These are phyloP conservation scores for Dunaliella sp. DNA, from an alignment of 139 green algal species.

Conservation along the genomic window DNA sequence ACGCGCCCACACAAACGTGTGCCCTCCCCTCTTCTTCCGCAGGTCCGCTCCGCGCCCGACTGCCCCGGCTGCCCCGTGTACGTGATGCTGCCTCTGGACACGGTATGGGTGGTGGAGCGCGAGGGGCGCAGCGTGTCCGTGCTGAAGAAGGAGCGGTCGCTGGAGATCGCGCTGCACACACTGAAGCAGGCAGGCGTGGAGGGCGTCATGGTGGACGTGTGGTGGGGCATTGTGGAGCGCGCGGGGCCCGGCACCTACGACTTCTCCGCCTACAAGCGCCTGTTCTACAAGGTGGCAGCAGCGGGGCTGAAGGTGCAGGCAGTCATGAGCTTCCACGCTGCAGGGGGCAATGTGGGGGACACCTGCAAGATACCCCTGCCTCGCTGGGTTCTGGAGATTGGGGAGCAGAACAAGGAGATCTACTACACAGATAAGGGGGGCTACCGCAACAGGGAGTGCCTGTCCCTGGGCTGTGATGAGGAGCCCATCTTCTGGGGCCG, in stretches of 20 bases:
- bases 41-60: neutral
- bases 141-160: conserved; percentile 79
- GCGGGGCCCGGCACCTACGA: conserved; percentile 75
- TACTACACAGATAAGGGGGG: conserved; percentile 92
- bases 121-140: conserved; percentile 65
- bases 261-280: conserved; percentile 77
- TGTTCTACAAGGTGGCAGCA: conserved; percentile 57
- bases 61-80: conserved; percentile 80
- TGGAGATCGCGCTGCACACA: conserved; percentile 80
- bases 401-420: conserved; percentile 87
- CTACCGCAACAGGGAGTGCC: conserved; percentile 88
- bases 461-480: conserved; percentile 90
- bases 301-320: conserved; percentile 71
- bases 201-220: conserved; percentile 93
- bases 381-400: conserved; percentile 90
- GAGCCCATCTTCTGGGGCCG: conserved; percentile 78
- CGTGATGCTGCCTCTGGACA: conserved; percentile 99
- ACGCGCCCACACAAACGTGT: neutral
- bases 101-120: conserved; percentile 89
- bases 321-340: conserved; percentile 92
- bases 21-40: neutral
- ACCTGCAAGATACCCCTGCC: conserved; percentile 92
- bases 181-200: conserved; percentile 85
- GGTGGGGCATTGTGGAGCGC: conserved; percentile 87
- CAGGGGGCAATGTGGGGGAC: conserved; percentile 89